Conservation (phyloP, 1,139 yeast species). For the Saccharomyces hybrid region DNA sequence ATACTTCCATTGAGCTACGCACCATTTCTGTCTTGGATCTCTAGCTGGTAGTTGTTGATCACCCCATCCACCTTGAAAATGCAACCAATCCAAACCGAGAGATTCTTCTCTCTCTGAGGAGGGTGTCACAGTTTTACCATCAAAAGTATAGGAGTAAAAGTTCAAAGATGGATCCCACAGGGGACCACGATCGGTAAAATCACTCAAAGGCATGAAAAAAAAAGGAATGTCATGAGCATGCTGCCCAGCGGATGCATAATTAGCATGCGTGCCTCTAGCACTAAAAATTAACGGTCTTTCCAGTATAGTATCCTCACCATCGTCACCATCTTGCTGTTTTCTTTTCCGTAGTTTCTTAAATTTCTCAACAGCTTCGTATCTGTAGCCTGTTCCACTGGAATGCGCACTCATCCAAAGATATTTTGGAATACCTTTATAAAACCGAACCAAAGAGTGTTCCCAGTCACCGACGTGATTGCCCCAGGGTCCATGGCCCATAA, state of each 20-base stretch:
- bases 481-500: conserved; percentile 92
- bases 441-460: conserved; percentile 87
- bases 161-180: conserved; percentile 85
- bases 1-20: conserved; percentile 79
- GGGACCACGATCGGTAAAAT: conserved; percentile 87
- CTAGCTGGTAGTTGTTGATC: conserved; percentile 53
- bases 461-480: conserved; percentile 96
- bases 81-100: conserved; percentile 65
- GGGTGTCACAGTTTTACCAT: conserved; percentile 23
- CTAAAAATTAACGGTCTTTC: conserved; percentile 67
- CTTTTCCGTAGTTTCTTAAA: conserved; percentile 32
- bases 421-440: conserved; percentile 66
- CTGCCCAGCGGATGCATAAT: conserved; percentile 88
- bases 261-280: conserved; percentile 93
- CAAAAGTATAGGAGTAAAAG: conserved; percentile 69
- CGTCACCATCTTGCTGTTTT: conserved; percentile 12
- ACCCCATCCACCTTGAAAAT: conserved; percentile 84
- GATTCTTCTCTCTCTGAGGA: conserved; percentile 40
- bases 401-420: conserved; percentile 97
- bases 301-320: not conserved
- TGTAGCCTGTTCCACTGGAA: conserved; percentile 92
- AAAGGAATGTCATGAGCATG: conserved; percentile 84
- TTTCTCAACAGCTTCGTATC: conserved; percentile 64
- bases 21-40: conserved; percentile 73
- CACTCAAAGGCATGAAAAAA: conserved; percentile 66